Conservation (phyloP, 345 rosid species). For the Crucihimalaya himalaica region DNA sequence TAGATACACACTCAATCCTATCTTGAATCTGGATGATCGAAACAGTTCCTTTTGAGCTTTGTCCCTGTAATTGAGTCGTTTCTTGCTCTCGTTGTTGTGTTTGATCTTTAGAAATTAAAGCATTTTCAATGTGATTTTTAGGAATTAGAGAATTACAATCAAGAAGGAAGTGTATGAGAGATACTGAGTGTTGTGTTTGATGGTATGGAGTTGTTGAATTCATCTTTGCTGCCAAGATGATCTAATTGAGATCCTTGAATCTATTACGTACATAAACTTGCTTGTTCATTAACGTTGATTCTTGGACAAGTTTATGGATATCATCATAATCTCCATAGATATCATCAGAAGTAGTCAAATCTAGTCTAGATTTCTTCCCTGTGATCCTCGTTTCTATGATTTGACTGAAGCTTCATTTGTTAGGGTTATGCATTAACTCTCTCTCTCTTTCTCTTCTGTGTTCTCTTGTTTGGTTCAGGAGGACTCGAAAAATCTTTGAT, state of each 20-base stretch:
- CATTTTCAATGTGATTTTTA: neutral
- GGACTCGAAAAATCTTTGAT: constrained; percentile 63
- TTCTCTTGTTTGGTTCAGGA: constrained; percentile 43
- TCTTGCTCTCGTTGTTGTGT: neutral
- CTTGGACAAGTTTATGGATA: neutral
- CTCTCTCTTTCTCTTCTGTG: neutral
- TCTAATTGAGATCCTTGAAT: neutral
- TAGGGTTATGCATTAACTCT: constrained; percentile 2
- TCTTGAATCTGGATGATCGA: neutral
- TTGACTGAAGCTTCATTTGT: neutral
- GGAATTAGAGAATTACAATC: neutral
- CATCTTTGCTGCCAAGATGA: too few species aligned
- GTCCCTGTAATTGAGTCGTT: neutral
- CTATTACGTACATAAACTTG: too few species aligned
- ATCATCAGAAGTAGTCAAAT: neutral
- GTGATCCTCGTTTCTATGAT: neutral
- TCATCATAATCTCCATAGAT: neutral
- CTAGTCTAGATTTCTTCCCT: neutral
- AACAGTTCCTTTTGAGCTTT: neutral
- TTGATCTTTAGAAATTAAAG: neutral
- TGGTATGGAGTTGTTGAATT: neutral
- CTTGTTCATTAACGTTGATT: neutral
- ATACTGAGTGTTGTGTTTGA: neutral
- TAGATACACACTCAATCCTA: neutral
- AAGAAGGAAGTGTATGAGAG: neutral